Conservation (phyloP, 305 asterid species). For the Fraxinus xanthoxyloides region DNA sequence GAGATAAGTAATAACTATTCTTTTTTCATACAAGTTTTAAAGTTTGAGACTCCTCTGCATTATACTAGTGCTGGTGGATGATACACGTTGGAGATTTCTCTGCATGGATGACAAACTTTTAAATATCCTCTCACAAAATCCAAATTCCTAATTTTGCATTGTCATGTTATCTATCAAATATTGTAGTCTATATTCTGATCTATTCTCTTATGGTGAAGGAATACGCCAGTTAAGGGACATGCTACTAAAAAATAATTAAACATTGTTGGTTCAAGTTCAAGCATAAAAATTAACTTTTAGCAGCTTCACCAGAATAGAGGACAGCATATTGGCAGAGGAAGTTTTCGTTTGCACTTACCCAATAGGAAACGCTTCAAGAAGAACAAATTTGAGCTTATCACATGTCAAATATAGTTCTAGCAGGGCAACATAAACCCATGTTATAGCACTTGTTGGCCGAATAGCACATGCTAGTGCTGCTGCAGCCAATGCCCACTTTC, state of each 20-base stretch:
- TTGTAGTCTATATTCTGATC: neutral
- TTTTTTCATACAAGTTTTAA: neutral
- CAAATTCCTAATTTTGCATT: neutral
- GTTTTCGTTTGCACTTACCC: conserved; percentile 55
- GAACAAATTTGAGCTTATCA: conserved; percentile 52
- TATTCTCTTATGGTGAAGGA: neutral
- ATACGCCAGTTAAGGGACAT: neutral
- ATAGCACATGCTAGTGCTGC: conserved; percentile 89
- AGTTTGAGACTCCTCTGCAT: neutral
- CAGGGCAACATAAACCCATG: conserved; percentile 80
- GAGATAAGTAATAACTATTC: neutral
- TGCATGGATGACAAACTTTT: neutral
- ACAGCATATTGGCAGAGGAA: conserved; percentile 1
- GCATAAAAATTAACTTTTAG: neutral
- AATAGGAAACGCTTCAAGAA: conserved; percentile 68
- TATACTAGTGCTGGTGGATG: neutral
- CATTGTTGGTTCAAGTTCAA: neutral
- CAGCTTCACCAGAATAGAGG: conserved; percentile 3
- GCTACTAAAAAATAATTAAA: neutral
- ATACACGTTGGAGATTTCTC: neutral
- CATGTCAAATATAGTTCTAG: conserved; percentile 54
- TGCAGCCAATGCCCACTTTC: conserved; percentile 63
- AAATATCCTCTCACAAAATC: neutral
- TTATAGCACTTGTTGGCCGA: conserved; percentile 92
- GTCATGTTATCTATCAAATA: neutral